These are phyloP conservation scores for Hyphodiscus sp. DNA, from an alignment of 2,329 filamentous ascomycete genomes.

Conservation along the genomic window DNA sequence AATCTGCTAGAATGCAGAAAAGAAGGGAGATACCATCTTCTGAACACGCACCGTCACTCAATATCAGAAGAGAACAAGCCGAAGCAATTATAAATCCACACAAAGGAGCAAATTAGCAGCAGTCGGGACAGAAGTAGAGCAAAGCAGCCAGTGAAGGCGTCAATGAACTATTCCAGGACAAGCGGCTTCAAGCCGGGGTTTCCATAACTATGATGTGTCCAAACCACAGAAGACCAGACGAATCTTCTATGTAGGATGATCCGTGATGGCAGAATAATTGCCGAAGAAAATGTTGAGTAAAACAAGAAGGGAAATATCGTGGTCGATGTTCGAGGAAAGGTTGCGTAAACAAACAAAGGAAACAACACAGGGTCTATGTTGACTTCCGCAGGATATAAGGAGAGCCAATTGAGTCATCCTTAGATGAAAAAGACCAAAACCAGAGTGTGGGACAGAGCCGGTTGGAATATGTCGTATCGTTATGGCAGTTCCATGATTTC, in stretches of 20 bases:
- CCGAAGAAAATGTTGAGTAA: conserved; percentile 30
- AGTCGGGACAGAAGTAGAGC: conserved; percentile 18
- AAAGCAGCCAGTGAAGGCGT: conserved; percentile 17
- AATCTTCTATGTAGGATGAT: conserved; percentile 49
- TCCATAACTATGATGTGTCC: conserved; percentile 54
- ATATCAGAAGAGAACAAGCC: conserved; percentile 18
- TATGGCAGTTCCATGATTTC: conserved; percentile 26
- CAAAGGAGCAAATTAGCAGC: conserved; percentile 17
- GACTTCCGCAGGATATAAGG: conserved; percentile 26
- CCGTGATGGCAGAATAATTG: conserved; percentile 37
- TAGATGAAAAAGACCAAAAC: conserved; percentile 31
- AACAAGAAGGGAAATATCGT: conserved; percentile 29
- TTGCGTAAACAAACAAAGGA: conserved; percentile 14
- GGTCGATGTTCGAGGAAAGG: conserved; percentile 17
- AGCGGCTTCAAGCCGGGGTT: conserved; percentile 36
- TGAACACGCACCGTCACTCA: conserved; percentile 8
- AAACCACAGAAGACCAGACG: conserved; percentile 48
- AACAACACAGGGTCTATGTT: conserved; percentile 25
- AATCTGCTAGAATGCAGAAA: conserved; percentile 18
- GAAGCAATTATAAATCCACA: conserved; percentile 23
- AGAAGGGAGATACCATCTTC: conserved; percentile 16
- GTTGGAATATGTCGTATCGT: conserved; percentile 29
- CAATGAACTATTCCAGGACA: conserved; percentile 18
- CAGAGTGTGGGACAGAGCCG: conserved; percentile 24
- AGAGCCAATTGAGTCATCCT: conserved; percentile 29